These are phyloP conservation scores for Xerocomus spinulosus DNA, from an alignment of 768 basidiomycete species.

Conservation along the genomic window DNA sequence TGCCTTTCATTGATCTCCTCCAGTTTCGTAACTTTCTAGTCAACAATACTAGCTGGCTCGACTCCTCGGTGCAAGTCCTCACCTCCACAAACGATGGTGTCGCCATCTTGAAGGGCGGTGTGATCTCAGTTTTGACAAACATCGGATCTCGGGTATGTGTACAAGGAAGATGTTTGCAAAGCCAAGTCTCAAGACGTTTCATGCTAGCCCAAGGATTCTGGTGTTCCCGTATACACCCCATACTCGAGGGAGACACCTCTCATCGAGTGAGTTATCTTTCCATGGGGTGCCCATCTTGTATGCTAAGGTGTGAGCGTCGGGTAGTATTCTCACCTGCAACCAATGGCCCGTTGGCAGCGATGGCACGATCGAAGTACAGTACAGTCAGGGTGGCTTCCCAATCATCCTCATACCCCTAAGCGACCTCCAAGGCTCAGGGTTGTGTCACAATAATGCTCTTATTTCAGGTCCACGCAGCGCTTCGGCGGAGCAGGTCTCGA, in stretches of 20 bases:
- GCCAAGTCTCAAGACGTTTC: background rate
- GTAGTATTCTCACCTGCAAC: constrained; percentile 58
- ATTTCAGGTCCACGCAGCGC: background rate
- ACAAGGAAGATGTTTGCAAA: background rate
- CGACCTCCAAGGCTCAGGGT: constrained; percentile 32
- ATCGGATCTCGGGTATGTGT: background rate
- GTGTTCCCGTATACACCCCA: background rate
- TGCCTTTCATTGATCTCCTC: background rate
- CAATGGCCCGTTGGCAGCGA: constrained; percentile 67
- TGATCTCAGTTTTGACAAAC: constrained; percentile 42
- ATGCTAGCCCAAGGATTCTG: constrained; percentile 36
- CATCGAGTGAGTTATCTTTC: constrained; percentile 45
- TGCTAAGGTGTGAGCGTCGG: background rate
- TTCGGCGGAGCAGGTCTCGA: constrained; percentile 5
- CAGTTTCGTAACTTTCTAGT: background rate
- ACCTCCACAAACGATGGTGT: constrained; percentile 33
- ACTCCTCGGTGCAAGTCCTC: constrained; percentile 48
- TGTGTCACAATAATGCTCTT: constrained; percentile 29
- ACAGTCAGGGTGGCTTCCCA: constrained; percentile 52
- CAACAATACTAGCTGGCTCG: constrained; percentile 39
- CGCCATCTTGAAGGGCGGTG: constrained; percentile 39
- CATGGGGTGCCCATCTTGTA: background rate
- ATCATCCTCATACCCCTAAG: constrained; percentile 39
- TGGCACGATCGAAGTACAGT: constrained; percentile 55
- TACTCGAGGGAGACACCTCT: constrained; percentile 39